Conservation (phyloP, 1,284 basidiomycete species). For the Clitocybe nebularis region DNA sequence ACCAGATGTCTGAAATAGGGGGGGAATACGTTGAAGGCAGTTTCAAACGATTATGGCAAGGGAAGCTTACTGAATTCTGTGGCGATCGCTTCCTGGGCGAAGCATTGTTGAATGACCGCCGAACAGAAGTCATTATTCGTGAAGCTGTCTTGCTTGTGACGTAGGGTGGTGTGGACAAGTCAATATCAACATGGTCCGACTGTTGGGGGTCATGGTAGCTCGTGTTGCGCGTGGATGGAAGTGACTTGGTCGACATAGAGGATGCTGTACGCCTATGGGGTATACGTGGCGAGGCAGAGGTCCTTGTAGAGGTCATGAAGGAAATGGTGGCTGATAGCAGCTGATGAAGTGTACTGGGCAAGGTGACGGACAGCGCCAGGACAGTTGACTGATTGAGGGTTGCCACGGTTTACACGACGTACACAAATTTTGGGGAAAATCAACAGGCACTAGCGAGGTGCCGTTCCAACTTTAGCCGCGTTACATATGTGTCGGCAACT, state of each 20-base stretch:
- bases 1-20: constrained; percentile 18
- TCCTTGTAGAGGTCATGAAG: not conserved
- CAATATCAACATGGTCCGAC: constrained; percentile 6
- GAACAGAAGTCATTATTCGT: constrained; percentile 42
- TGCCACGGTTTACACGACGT: too few species aligned
- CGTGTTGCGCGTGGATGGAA: constrained; percentile 8
- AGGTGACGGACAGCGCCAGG: too few species aligned
- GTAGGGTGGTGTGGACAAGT: constrained; percentile 11
- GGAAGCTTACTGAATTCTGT: constrained; percentile 26
- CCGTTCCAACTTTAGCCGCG: too few species aligned
- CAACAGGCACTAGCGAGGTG: too few species aligned
- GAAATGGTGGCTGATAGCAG: not conserved
- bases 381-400: too few species aligned
- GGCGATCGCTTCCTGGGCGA: constrained; percentile 31
- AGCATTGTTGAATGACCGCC: constrained; percentile 32
- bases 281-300: not conserved
- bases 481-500: too few species aligned
- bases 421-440: too few species aligned
- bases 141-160: constrained; percentile 28
- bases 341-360: too few species aligned
- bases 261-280: constrained; percentile 14
- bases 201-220: constrained; percentile 3
- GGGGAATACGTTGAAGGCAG: constrained; percentile 3
- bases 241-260: constrained; percentile 10
- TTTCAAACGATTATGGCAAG: constrained; percentile 2